These are phyloP conservation scores for Neolentinus lepideus DNA, from an alignment of 1,284 basidiomycete genomes.

Conservation along the genomic window DNA sequence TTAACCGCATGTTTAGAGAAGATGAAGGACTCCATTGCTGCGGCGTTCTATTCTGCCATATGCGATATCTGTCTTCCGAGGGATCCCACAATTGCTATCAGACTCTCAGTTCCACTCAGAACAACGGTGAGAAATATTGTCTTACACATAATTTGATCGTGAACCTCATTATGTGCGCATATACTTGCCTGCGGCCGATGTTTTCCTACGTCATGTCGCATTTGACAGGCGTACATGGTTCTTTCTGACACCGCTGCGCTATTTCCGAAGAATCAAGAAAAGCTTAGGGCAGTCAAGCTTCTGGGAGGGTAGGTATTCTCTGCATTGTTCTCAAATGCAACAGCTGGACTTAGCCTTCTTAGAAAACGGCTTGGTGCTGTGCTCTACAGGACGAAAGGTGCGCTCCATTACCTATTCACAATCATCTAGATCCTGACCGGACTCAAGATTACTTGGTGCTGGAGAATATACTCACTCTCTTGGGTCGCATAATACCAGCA, in stretches of 20 bases:
- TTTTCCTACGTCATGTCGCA: not conserved
- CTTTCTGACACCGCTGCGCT: not conserved
- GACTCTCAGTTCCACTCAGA: not conserved
- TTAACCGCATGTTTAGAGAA: not conserved
- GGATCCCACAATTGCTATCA: not conserved
- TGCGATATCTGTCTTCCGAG: not conserved
- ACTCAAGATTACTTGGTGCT: not conserved
- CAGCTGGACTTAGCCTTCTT: not conserved
- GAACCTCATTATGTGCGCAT: not conserved
- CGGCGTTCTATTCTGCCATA: not conserved
- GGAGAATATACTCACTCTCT: not conserved
- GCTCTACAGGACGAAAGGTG: not conserved
- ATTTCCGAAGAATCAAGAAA: slow-evolving; percentile 1
- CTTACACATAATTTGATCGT: not conserved
- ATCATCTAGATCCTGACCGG: not conserved
- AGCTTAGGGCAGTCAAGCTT: not conserved
- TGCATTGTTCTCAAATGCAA: not conserved
- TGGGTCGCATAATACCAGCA: not conserved
- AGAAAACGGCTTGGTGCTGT: not conserved
- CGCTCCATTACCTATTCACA: not conserved
- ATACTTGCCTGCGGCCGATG: not conserved
- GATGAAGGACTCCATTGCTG: not conserved
- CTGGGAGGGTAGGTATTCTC: not conserved
- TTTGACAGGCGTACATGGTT: not conserved
- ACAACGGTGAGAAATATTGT: not conserved